Base-by-base conservation (phyloP, 1,284 basidiomycete genomes). In the Sporisorium exsertum region DNA sequence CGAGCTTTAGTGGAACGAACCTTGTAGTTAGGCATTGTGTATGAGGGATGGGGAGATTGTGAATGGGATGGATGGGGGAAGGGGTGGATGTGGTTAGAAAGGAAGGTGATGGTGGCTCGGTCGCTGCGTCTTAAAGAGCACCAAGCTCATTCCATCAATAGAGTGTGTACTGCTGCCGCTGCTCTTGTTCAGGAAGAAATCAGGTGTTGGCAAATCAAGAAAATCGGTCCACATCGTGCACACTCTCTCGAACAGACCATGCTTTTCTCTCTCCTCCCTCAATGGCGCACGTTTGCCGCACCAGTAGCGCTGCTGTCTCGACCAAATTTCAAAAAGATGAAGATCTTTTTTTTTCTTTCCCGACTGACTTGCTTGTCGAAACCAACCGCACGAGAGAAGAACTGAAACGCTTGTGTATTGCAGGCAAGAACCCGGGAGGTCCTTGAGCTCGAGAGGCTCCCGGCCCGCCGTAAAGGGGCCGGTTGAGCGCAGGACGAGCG, bases 21-120 rank as follows among this genome's bases (percentile, higher is more conserved):
- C 79, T 80, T 80, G 79, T 80, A 80, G 79, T 78, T 80, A 55
- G 79, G 73, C 79, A 80, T 80, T 55, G 45, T 68, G 57, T 27
- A 54, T 53, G 43, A 43, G 32, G 32, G 15, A 46, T 35, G 42
- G 9, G 58, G 24, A n/a, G 22, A 35, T 5, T 5, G 10, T 32
- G 27, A 51, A 50, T 13, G 27, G 43, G 53, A 27, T 49, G 67
- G 45, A 45, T 40, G 53, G 33, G 45, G 35, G 13, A n/a, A 49
- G 5, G 53, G 37, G 50, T 63, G 46, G 51, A 51, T 73, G 61
- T 67, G 64, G 64, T 64, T 12, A 32, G 32, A 27, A 62, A 49
- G 58, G 26, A 56, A 58, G 59, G n/a, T 15, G 32, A 42, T 18
- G 37, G 32, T 24, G 37, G 32, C 40, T 40, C 49, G 43, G 33